Base-by-base conservation (phyloP, 176 grass and related monocot species). In the Microstegium vimineum region DNA sequence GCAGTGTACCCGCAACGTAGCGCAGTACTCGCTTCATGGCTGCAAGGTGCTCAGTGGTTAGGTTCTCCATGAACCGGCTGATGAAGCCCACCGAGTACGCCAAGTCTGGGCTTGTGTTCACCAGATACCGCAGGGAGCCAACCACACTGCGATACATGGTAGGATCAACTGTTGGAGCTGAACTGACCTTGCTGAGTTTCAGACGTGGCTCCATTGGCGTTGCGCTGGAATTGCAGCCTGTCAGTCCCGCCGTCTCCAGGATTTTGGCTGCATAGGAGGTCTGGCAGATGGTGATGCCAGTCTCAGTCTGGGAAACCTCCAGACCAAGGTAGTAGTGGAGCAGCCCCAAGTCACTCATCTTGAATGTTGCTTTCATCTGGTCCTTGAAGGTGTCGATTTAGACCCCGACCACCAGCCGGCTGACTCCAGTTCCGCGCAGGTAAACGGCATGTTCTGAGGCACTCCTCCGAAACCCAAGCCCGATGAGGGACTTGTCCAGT, bases 131-230 rank as follows among this genome's bases (percentile, higher is more conserved):
- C 5, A 60, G n/a, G 3, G n/a, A 25, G 3, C 56, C 56, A 0
- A 60, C n/a, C 3, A 60, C n/a, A 1, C 8, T 26, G 0, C n/a
- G 3, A 7, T 60, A 60, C 38, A n/a, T 60, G 9, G n/a, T 60
- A 3, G 56, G 1, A 1, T 60, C 8, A 8, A 59, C 0, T 0
- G 18, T 0, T 11, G 56, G 5, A 5, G 9, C 2, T 0, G 56
- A 10, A 1, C 56, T 25, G 0, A 23, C 1, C 9, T 59, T 59
- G n/a, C n/a, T 59, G 0, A 60, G 56, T 25, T 60, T 60, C 17
- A 52, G 49, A 1, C 49, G 16, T 0, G 49, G 49, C 15, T 34
- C 41, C 41, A 42, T 42, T 11, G 41, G 41, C 0, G 37, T 38
- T 0, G 7, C 0, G 37, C 37, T 38, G 0, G 37, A 2, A 2